Base-by-base conservation (phyloP, 2,329 filamentous ascomycete species). In the Trichoderma gracile region DNA sequence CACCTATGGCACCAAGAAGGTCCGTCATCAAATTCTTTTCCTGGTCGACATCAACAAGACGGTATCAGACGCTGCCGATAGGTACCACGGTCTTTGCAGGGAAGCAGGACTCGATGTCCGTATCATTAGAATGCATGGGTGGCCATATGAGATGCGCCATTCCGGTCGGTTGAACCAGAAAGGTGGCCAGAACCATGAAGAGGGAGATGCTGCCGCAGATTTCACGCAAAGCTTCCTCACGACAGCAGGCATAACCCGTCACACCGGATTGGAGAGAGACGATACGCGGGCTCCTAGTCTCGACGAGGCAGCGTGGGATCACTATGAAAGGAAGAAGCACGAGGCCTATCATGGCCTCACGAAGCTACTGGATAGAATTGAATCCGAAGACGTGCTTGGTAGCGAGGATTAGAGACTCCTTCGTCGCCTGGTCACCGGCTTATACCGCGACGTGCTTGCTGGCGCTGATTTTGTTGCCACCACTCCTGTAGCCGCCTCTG, bases 11-110 rank as follows among this genome's bases (percentile, higher is more conserved):
- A 3, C 64, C 2, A 70, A 66, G n/a, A 67, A 68, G 15, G 63
- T 65, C 15, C 68, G 66, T 9, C 73, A 63, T 6, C 79, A 75
- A 7, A 75, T 82, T 12, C 70, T 82, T 0, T 82, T 81, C 55
- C 69, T 82, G 0, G 72, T 82, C 1, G 80, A 82, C 59, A 78
- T 82, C 60, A 82, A 82, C 68, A 77, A 79, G 49, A 78, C 81
- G 0, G 75, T 80, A 0, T 79, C 82, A 43, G 79, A 82, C 52
- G 78, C 78, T 0, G 80, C 79, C 0, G 74, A 77, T 59, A 75
- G 79, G 6, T 79, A 81, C n/a, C 71, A 73, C 17, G 69, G 67
- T 2, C 70, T 81, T 1, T 77, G 77, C 62, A 72, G 73, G 17
- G 71, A 71, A 1, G 74, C 76, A 0, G 76, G 77, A 0, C 65